Evolutionary conservation across 1,284 basidiomycete genomes (phyloP).

Genomic region (Pseudomicrostroma phylloplanum): DNA sequence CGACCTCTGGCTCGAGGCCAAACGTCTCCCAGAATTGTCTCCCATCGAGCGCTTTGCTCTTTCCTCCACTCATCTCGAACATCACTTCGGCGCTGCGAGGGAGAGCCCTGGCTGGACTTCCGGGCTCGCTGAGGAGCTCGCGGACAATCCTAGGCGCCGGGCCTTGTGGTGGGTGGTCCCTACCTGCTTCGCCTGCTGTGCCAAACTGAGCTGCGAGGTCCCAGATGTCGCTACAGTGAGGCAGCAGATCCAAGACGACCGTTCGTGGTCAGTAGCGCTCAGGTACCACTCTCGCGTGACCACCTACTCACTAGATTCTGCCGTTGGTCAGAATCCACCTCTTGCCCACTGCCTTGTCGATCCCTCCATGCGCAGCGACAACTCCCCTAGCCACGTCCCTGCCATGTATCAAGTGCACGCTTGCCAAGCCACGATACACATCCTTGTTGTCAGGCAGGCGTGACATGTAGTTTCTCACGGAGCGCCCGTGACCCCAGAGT

Average conservation of each 20-base stretch:
- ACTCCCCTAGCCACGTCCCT: constrained; percentile 35
- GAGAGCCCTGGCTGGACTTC: neutral
- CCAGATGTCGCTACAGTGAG: constrained; percentile 13
- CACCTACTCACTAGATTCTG: constrained; percentile 17
- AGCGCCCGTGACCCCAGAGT: constrained; percentile 32
- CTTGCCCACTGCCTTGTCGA: constrained; percentile 19
- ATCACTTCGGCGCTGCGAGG: constrained; percentile 8
- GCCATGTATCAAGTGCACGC: constrained; percentile 40
- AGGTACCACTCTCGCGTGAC: neutral
- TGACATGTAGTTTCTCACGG: constrained; percentile 27
- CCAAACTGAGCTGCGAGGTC: constrained; percentile 13
- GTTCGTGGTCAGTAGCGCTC: constrained; percentile 6
- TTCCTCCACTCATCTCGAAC: constrained; percentile 7
- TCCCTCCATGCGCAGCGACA: constrained; percentile 23
- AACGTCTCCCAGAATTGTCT: constrained; percentile 16
- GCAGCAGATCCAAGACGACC: constrained; percentile 10
- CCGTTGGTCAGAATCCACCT: constrained; percentile 35
- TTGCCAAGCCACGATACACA: constrained; percentile 23
- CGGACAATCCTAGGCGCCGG: constrained; percentile 9
- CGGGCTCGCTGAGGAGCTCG: constrained; percentile 9
- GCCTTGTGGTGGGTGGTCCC: constrained; percentile 13
- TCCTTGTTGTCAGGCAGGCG: constrained; percentile 28
- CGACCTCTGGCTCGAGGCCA: constrained; percentile 13
- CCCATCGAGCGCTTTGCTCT: constrained; percentile 13
- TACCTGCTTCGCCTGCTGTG: constrained; percentile 13